Percentiles rank a stretch among this genome's conserved stretches.
phyloP scores from a whole-genome alignment of 176 grass and related monocot genomes.

The Stipa capillata region DNA sequence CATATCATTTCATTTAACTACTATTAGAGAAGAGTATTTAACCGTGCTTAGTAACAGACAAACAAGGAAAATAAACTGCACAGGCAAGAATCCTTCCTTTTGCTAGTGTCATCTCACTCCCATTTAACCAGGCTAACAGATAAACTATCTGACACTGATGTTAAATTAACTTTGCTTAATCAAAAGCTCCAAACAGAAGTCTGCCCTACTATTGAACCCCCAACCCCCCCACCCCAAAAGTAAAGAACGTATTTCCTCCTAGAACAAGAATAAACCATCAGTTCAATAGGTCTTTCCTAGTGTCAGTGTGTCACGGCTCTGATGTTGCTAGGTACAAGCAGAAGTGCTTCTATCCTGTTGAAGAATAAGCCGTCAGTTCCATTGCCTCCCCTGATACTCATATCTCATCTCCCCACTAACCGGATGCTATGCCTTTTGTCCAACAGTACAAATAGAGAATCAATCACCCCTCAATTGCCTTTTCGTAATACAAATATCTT shows the following conservation, averaged over 20 bases:
- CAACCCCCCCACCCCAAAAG: no score
- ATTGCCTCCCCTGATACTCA: background rate
- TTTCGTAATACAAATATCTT: background rate
- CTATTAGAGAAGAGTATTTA: background rate
- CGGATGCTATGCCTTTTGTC: background rate
- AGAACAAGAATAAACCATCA: background rate
- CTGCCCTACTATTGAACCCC: background rate
- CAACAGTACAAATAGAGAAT: background rate
- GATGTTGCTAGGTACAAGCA: background rate
- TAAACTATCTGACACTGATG: background rate
- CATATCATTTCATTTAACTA: background rate
- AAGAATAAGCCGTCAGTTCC: slow-evolving; percentile 1
- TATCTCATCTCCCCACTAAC: background rate
- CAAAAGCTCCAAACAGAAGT: background rate
- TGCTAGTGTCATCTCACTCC: background rate
- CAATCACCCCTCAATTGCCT: background rate
- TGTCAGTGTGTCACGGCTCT: background rate
- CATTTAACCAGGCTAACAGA: background rate
- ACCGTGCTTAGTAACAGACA: background rate
- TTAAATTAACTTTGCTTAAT: background rate
- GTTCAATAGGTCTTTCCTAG: background rate
- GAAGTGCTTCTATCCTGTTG: background rate
- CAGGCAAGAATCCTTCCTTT: background rate
- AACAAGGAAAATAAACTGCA: background rate
- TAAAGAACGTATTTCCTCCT: background rate